These are phyloP conservation scores for Neoarthrinium moseri DNA, from an alignment of 2,329 filamentous ascomycete genomes.

Conservation along the genomic window DNA sequence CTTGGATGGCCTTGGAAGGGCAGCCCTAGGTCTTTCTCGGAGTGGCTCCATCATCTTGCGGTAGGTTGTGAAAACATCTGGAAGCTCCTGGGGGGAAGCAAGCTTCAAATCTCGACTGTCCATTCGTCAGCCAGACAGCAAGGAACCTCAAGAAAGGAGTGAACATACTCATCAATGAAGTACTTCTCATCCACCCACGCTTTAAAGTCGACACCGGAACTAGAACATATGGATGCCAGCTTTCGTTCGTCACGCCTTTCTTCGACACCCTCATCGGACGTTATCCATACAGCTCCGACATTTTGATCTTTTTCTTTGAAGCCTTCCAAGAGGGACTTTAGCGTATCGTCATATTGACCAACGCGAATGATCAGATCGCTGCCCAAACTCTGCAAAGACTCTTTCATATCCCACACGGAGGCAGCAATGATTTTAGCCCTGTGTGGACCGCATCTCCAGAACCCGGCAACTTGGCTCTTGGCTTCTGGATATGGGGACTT, in stretches of 20 bases:
- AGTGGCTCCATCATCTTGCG: conserved; percentile 73
- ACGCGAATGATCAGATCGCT: conserved; percentile 65
- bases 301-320: conserved; percentile 40
- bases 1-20: conserved; percentile 51
- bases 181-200: conserved; percentile 76
- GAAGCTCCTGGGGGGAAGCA: conserved; percentile 55
- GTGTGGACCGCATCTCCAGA: conserved; percentile 73
- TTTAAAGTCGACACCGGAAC: conserved; percentile 57
- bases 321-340: conserved; percentile 55
- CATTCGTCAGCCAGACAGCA: too few species aligned
- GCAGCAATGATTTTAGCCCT: conserved; percentile 71
- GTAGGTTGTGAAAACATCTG: conserved; percentile 74
- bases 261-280: conserved; percentile 66
- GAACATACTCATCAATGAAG: conserved; percentile 72
- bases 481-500: conserved; percentile 69
- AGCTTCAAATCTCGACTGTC: conserved; percentile 65
- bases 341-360: conserved; percentile 58
- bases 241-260: conserved; percentile 64
- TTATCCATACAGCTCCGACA: conserved; percentile 72
- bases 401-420: conserved; percentile 71
- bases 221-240: conserved; percentile 51
- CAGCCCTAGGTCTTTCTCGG: conserved; percentile 58
- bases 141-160: background rate
- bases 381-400: conserved; percentile 53
- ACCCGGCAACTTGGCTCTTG: conserved; percentile 60